Evolutionary conservation across 2,329 filamentous ascomycete species (phyloP), one percentile per base, ranked within the genome.

Genomic region (Alternaria tenuissima): DNA sequence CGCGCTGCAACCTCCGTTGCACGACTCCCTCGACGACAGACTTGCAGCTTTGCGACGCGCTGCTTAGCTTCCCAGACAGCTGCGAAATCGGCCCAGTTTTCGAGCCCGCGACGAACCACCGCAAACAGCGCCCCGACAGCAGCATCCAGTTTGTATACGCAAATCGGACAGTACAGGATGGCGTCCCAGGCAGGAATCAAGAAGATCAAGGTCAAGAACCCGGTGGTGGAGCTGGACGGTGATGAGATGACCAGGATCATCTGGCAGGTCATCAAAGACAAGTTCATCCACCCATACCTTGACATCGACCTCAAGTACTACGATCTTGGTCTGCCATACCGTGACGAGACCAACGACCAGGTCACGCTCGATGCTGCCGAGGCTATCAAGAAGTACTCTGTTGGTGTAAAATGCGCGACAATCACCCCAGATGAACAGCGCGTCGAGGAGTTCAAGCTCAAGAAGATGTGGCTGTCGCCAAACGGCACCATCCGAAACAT

Each of bases 181-280:
- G 69, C 75, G 53, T 74, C 68, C 36, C 63, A 64, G 46, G 83
- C 87, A 74, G 97, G 97, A 89, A 97, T 97, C 87, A 84, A 87
- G 77, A 99, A 98, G 90, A 98, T 98, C 87, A 95, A 96, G 88
- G 95, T 99, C 85, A 94, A 96, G 89, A 98, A 97, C 83, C 95
- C 95, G 69, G 90, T 99, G 79, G 95, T 99, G 81, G 95, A 98
- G 85, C 88, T 98, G 75, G 94, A 98, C 80, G 94, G 94, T 76
- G 88, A 90, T 81, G 88, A 90, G 89, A 98, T 98, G 95, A 99
- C 95, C 74, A 88, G 95, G 76, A 94, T 99, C 80, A 99, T 99
- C 85, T 99, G 95, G 95, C 86, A 97, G 85, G 89, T 92, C 81
- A 99, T 99, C 88, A 97, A 97, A 88, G 92, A 98, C 84, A 97